These are phyloP conservation scores for Scenedesmus sp. DNA, from an alignment of 163 green algal species.

Conservation along the genomic window DNA sequence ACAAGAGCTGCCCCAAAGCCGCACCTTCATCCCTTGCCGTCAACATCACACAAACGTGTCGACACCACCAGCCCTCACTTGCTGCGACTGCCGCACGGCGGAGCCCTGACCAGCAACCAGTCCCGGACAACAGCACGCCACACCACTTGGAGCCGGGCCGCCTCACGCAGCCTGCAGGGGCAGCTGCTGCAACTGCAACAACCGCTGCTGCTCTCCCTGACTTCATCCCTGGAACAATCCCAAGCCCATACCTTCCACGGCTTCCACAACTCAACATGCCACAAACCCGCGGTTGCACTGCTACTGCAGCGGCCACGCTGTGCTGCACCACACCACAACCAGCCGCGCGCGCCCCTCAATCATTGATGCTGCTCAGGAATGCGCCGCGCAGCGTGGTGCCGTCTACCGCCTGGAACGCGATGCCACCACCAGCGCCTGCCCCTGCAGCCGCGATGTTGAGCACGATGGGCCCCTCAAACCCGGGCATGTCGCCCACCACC, in stretches of 20 bases:
- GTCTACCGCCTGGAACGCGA: background rate
- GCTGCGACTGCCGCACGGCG: background rate
- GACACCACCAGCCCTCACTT: background rate
- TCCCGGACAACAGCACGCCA: background rate
- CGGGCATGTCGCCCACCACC: background rate
- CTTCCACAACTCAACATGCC: background rate
- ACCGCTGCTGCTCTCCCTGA: background rate
- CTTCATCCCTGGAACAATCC: background rate
- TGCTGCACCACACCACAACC: background rate
- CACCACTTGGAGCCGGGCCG: background rate
- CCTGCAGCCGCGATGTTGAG: conserved; percentile 25
- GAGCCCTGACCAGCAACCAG: background rate
- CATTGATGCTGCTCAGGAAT: conserved; percentile 39
- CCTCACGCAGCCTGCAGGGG: background rate
- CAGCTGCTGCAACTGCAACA: background rate
- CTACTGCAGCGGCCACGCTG: background rate
- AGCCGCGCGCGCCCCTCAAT: background rate
- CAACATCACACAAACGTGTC: background rate
- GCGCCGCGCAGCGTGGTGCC: background rate
- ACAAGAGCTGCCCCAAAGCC: background rate
- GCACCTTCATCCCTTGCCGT: background rate
- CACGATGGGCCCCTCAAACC: conserved; percentile 36
- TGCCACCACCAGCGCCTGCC: background rate
- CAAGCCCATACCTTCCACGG: background rate
- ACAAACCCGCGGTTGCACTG: background rate